These are phyloP conservation scores for Chlorella sp. DNA, from an alignment of 139 green algal genomes.

Conservation along the genomic window DNA sequence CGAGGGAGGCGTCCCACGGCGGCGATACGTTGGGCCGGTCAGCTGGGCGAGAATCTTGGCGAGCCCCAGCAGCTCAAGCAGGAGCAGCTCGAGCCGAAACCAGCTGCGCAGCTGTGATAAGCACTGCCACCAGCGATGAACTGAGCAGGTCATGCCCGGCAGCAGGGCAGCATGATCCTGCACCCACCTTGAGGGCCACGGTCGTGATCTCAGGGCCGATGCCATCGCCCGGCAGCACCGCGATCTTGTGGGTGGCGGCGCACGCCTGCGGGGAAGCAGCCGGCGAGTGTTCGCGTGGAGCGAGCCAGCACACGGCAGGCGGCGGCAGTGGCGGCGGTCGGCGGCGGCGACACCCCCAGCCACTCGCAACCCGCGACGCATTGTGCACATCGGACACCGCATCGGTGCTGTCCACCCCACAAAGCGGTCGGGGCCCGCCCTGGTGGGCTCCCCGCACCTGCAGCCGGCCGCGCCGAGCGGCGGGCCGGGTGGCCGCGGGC, in stretches of 20 bases:
- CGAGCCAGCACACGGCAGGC: background rate
- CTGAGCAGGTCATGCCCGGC: too few relatives aligned
- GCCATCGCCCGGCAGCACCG: slow-evolving; percentile 94
- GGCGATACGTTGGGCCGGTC: too few relatives aligned
- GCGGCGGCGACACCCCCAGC: background rate
- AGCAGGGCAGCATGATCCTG: too few relatives aligned
- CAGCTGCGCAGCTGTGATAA: too few relatives aligned
- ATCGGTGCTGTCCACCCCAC: background rate
- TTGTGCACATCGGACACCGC: background rate
- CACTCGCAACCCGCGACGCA: background rate
- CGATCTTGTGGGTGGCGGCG: slow-evolving; percentile 76
- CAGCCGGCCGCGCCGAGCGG: slow-evolving; percentile 6
- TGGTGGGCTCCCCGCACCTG: slow-evolving; percentile 2
- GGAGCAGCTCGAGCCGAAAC: too few relatives aligned
- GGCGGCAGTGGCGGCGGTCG: background rate
- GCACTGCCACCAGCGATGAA: too few relatives aligned
- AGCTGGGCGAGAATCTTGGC: too few relatives aligned
- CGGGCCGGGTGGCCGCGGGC: background rate
- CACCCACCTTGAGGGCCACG: slow-evolving; percentile 24
- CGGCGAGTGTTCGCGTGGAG: background rate
- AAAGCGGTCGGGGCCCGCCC: too few relatives aligned
- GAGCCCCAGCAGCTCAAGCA: too few relatives aligned
- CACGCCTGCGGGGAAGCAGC: slow-evolving; percentile 10
- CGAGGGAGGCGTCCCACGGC: too few relatives aligned
- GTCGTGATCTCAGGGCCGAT: slow-evolving; percentile 98